phyloP scores from a whole-genome alignment of 495 filamentous ascomycete genomes.

The Clavariopsis aquatica region DNA sequence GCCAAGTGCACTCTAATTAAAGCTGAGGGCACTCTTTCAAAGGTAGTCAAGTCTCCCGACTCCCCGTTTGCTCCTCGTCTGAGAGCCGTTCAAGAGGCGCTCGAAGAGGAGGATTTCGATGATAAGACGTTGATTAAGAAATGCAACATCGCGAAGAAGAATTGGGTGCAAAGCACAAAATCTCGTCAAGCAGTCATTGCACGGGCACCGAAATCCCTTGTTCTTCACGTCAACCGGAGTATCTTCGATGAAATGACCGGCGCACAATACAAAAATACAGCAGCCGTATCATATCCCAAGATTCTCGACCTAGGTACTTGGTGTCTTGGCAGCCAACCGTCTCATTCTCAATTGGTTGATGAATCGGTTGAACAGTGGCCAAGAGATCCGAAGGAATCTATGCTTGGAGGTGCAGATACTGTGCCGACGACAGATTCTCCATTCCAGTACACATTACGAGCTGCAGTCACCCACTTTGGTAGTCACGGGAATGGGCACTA shows the following conservation, averaged over 20 bases:
- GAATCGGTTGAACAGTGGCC: constrained; percentile 63
- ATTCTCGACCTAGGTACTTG: constrained; percentile 72
- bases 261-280: constrained; percentile 76
- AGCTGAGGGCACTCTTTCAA: constrained; percentile 51
- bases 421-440: constrained; percentile 16
- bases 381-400: constrained; percentile 63
- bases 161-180: constrained; percentile 71
- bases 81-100: constrained; percentile 61
- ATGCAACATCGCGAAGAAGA: constrained; percentile 71
- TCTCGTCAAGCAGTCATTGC: constrained; percentile 86
- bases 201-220: constrained; percentile 73
- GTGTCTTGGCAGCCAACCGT: constrained; percentile 55
- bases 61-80: constrained; percentile 51
- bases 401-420: constrained; percentile 52
- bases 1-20: constrained; percentile 80
- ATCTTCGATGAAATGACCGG: constrained; percentile 82
- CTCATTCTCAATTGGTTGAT: constrained; percentile 14
- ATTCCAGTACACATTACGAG: constrained; percentile 70
- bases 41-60: constrained; percentile 45
- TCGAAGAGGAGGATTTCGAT: constrained; percentile 77
- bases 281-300: constrained; percentile 72
- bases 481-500: constrained; percentile 96
- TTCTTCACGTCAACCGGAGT: constrained; percentile 87
- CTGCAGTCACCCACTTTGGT: constrained; percentile 86
- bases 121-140: constrained; percentile 71